These are phyloP conservation scores for Viridothelium virens DNA, from an alignment of 495 filamentous ascomycete species.

Conservation along the genomic window DNA sequence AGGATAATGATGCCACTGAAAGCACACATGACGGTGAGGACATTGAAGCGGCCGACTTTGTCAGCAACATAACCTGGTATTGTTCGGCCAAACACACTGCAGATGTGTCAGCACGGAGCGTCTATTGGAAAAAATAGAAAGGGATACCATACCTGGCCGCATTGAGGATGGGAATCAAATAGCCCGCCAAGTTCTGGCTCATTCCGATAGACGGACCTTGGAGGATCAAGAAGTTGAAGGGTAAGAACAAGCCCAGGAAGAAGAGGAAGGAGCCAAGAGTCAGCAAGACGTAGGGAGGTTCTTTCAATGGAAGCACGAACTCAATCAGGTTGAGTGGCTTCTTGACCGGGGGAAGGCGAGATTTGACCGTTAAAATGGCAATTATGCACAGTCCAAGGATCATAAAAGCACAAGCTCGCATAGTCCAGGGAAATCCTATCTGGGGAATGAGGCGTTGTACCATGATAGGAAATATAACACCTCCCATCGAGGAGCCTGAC, in stretches of 20 bases:
- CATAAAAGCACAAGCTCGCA: slow-evolving; percentile 62
- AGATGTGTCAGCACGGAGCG: slow-evolving; percentile 13
- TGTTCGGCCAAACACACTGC: slow-evolving; percentile 63
- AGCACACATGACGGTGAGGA: slow-evolving; percentile 55
- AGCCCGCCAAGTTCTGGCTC: slow-evolving; percentile 48
- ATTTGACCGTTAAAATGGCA: slow-evolving; percentile 56
- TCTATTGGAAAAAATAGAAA: slow-evolving; percentile 15
- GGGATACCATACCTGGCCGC: slow-evolving; percentile 48
- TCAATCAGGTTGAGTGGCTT: slow-evolving; percentile 47
- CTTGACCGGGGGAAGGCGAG: slow-evolving; percentile 52
- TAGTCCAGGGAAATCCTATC: slow-evolving; percentile 67
- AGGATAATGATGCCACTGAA: slow-evolving; percentile 57
- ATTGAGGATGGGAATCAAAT: slow-evolving; percentile 66
- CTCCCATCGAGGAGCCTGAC: slow-evolving; percentile 59
- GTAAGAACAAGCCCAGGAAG: slow-evolving; percentile 45
- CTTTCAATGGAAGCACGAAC: slow-evolving; percentile 54
- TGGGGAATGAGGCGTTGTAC: slow-evolving; percentile 52
- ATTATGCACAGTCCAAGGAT: slow-evolving; percentile 56
- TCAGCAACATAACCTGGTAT: slow-evolving; percentile 66
- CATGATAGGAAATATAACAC: slow-evolving; percentile 66
- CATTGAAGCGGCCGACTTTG: slow-evolving; percentile 64
- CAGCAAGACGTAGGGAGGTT: slow-evolving; percentile 47
- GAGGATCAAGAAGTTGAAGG: slow-evolving; percentile 63
- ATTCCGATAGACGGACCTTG: slow-evolving; percentile 54
- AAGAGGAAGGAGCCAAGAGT: slow-evolving; percentile 52